phyloP scores from a whole-genome alignment of 192 early-diverging fungal genomes.

The Helicostylum pulchrum region DNA sequence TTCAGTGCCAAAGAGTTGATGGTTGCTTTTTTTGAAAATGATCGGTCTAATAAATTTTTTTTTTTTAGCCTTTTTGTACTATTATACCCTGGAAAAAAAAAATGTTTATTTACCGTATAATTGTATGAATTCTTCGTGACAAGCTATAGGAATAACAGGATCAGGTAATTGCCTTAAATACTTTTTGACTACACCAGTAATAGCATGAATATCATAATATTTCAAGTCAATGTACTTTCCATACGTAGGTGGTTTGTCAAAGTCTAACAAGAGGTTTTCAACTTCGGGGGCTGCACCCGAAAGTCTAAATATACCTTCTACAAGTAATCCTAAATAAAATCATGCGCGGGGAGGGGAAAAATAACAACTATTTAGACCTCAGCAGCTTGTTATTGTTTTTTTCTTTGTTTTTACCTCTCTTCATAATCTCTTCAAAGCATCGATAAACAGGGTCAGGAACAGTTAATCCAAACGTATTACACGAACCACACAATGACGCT shows the following conservation, averaged over 20 bases:
- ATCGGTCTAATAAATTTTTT: background rate
- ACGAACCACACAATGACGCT: constrained; percentile 23
- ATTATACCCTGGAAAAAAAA: background rate
- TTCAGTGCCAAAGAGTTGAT: background rate
- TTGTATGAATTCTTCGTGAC: constrained; percentile 21
- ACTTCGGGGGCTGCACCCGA: constrained; percentile 37
- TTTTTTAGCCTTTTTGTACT: background rate
- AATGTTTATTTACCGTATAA: constrained; percentile 2
- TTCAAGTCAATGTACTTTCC: constrained; percentile 26
- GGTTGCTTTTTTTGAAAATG: background rate
- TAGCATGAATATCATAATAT: constrained; percentile 32
- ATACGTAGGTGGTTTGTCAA: constrained; percentile 27
- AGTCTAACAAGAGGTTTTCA: constrained; percentile 18
- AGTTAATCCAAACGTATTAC: constrained; percentile 13
- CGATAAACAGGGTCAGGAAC: constrained; percentile 29
- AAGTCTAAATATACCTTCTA: constrained; percentile 34
- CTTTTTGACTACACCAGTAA: constrained; percentile 32
- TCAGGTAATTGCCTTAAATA: constrained; percentile 30
- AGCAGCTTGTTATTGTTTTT: constrained; percentile 2
- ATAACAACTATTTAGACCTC: background rate
- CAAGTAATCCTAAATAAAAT: constrained; percentile 24
- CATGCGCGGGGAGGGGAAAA: constrained; percentile 2
- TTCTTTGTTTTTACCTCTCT: constrained; percentile 20
- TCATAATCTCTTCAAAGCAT: constrained; percentile 31
- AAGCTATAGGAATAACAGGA: constrained; percentile 26